Evolutionary conservation across 176 grass and related monocot genomes (phyloP).

Genomic region (Triticum turgidum): DNA sequence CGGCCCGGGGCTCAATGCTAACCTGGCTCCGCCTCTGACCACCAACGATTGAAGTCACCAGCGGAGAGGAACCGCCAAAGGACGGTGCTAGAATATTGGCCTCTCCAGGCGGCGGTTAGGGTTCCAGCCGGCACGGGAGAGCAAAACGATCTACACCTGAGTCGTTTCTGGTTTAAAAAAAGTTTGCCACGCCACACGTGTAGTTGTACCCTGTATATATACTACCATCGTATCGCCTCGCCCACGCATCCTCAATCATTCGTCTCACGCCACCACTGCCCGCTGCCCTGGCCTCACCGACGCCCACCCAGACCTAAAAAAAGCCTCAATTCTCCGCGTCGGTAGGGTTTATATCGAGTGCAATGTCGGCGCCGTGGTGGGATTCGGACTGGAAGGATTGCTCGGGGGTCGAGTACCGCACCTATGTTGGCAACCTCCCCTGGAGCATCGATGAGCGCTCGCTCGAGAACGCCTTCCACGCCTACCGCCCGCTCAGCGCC

Average conservation of each 20-base stretch:
- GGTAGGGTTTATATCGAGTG: background rate
- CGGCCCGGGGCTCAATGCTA: too few relatives aligned
- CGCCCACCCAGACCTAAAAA: background rate
- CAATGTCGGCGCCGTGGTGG: constrained; percentile 34
- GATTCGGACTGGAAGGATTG: background rate
- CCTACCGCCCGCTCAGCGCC: constrained; percentile 40
- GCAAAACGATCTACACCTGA: too few relatives aligned
- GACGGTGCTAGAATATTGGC: too few relatives aligned
- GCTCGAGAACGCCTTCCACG: constrained; percentile 54
- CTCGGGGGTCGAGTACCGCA: background rate
- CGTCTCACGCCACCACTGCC: background rate
- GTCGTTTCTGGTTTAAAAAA: too few relatives aligned
- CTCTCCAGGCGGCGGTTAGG: too few relatives aligned
- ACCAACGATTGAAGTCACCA: too few relatives aligned
- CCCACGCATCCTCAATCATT: background rate
- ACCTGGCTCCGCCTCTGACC: too few relatives aligned
- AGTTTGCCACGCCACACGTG: too few relatives aligned
- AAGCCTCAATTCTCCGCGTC: background rate
- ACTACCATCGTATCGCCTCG: background rate
- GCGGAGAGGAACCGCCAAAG: too few relatives aligned
- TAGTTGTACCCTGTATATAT: background rate
- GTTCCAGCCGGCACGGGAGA: too few relatives aligned
- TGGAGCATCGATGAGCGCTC: constrained; percentile 50
- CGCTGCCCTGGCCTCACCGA: too few relatives aligned
- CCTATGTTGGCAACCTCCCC: constrained; percentile 51